Evolutionary conservation across 768 basidiomycete species (phyloP).

Genomic region (Coprinellus micaceus): DNA sequence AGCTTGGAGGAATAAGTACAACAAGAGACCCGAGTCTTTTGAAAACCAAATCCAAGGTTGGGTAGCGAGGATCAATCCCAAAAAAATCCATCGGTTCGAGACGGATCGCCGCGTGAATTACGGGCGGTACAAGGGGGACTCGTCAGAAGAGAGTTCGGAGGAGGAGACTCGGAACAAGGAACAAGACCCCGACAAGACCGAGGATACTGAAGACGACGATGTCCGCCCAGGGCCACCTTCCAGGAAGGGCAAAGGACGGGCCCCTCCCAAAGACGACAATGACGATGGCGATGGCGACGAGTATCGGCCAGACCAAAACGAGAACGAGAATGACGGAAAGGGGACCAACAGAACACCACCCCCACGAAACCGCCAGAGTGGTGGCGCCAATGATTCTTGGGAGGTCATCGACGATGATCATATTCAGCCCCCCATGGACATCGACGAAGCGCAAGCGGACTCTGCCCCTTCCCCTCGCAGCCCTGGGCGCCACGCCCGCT

Average conservation of each 20-base stretch:
- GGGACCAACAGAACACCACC: neutral
- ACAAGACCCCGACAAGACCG: neutral
- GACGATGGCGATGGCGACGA: neutral
- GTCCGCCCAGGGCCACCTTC: neutral
- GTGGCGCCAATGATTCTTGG: neutral
- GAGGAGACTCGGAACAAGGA: conserved; percentile 10
- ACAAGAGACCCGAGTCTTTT: conserved; percentile 30
- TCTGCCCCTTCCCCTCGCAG: neutral
- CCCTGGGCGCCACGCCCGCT: neutral
- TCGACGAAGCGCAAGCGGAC: neutral
- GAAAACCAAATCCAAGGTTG: too few species aligned
- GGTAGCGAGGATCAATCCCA: conserved; percentile 23
- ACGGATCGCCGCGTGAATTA: conserved; percentile 14
- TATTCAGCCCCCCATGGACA: neutral
- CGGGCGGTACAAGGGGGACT: conserved; percentile 8
- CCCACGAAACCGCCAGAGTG: neutral
- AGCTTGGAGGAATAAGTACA: conserved; percentile 49
- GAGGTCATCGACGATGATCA: neutral
- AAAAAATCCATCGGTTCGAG: conserved; percentile 23
- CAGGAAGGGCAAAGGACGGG: neutral
- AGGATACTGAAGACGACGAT: neutral
- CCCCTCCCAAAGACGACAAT: neutral
- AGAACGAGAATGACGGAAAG: neutral
- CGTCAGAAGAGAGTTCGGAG: conserved; percentile 3
- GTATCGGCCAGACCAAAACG: neutral